Base-by-base conservation (phyloP, 1,284 basidiomycete species). In the Ceratobasidium papillatum region DNA sequence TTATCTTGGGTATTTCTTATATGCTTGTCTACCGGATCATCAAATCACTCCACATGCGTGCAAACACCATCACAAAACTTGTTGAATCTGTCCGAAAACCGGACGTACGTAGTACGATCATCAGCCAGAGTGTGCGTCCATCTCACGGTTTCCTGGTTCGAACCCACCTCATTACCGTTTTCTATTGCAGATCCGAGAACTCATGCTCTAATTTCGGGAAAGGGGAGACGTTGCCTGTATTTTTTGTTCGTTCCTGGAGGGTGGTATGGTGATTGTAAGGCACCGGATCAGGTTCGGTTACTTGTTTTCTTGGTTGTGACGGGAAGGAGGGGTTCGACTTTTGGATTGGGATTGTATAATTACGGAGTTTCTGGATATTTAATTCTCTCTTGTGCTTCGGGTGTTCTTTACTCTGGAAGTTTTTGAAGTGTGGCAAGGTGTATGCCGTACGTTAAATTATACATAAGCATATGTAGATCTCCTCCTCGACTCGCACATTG, bases 161-260 rank as follows among this genome's bases (percentile, higher is more conserved):
- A 47, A 47, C 19, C 45, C n/a, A n/a, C 45, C 45, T 47, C 45
- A 47, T 47, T 17, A 47, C 3, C 56, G 59, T 7, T 22, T 25
- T 52, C 30, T 71, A n/a, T n/a, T 49, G 41, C 41, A 71, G 68
- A 71, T 71, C 22, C 54, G 56, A n/a, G 68, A 71, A 71, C 56
- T 71, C 14, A 71, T 71, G 68, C 68, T 71, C 11, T n/a, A n/a
- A n/a, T n/a, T n/a, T n/a, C n/a, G n/a, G n/a, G n/a, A n/a, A n/a
- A n/a, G n/a, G n/a, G n/a, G n/a, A n/a, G n/a, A n/a, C n/a, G n/a
- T n/a, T n/a, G n/a, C n/a, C 22, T 71, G 68, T 71, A 71, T 71
- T 58, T 71, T 71, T 43, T 71, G 68, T 59, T 71, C 43, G 68
- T 59, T 49, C 68, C 56, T 71, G 68, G 36, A 30, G 3, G 43